Percentiles rank a stretch among this genome's conserved stretches.
Evolutionary conservation across 2,329 filamentous ascomycete species (phyloP).

Genomic region (Penicillium nordicum): DNA sequence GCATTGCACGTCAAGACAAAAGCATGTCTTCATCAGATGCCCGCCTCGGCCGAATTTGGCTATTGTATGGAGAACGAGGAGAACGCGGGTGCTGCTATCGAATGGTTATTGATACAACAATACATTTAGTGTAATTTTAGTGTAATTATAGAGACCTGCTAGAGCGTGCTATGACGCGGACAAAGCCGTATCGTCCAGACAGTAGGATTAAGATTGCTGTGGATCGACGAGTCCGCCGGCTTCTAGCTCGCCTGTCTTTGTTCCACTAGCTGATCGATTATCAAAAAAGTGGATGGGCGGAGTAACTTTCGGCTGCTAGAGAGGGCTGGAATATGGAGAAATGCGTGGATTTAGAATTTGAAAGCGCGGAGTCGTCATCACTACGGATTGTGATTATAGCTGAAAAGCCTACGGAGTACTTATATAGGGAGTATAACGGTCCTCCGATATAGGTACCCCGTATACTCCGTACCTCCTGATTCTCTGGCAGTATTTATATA

Average conservation of each 20-base stretch:
- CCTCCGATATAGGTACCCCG: no score
- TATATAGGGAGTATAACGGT: background rate
- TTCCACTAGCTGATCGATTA: background rate
- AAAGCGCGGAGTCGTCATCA: background rate
- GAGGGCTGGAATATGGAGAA: background rate
- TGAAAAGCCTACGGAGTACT: background rate
- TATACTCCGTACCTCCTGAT: background rate
- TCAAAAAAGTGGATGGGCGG: background rate
- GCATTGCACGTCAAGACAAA: background rate
- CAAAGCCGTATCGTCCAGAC: background rate
- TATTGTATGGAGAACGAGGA: background rate
- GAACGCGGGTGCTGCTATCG: background rate
- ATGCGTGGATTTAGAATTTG: background rate
- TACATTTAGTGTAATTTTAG: background rate
- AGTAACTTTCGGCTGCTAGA: background rate
- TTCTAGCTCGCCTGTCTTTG: slow-evolving; percentile 8
- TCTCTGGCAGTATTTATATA: no score
- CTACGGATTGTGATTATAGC: background rate
- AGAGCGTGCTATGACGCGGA: slow-evolving; percentile 17
- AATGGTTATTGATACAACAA: background rate
- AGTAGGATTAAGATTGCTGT: slow-evolving; percentile 16
- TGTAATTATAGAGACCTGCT: background rate
- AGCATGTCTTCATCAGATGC: background rate
- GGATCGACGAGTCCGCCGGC: slow-evolving; percentile 9
- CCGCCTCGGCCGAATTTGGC: background rate